Evolutionary conservation across 306 rosid genomes (phyloP), one percentile per base, ranked within the genome.

Genomic region (Pyrus betulifolia): DNA sequence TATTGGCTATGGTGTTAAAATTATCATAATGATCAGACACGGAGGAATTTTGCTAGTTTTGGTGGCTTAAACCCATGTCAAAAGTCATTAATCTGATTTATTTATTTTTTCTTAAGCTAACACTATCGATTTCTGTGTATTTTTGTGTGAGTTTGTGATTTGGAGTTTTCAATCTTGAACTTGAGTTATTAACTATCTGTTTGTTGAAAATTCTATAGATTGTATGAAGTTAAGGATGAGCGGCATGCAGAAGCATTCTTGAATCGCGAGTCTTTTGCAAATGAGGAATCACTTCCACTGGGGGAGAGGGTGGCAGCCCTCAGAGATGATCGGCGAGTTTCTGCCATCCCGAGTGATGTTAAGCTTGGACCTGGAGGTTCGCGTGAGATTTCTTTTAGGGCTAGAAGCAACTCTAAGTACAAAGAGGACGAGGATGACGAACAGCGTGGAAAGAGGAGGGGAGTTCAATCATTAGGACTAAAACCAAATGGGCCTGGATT

Each of bases 291-390:
- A 15, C 91, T 95, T 84, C 88, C 97, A 52, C 31, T 94, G 77
- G 98, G 97, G 67, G 98, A 94, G 69, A 89, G 95, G 80, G 87
- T 87, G 65, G 89, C 88, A 31, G 83, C 89, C 78, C 85, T 90
- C 19, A 82, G 79, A 74, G 66, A 88, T 35, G 81, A 70, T 67
- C 77, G 30, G 27, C 81, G 27, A 51, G 79, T 74, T 60, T 86
- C 91, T 71, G 78, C 71, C 40, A 54, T 84, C 63, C 86, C 87
- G 3, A 67, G 67, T 35, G 86, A 83, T 77, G 90, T 95, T 70
- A 92, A 92, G 84, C 78, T 82, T 49, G 98, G 98, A 44, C 91
- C 90, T 0, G 97, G 97, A 58, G 98, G 98, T 69, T 90, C 98
- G 3, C 86, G 98, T 31, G 93, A 92, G 78, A 88, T 95, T 74